Evolutionary conservation across 2,329 filamentous ascomycete species (phyloP).

Genomic region (Mycogone perniciosa): DNA sequence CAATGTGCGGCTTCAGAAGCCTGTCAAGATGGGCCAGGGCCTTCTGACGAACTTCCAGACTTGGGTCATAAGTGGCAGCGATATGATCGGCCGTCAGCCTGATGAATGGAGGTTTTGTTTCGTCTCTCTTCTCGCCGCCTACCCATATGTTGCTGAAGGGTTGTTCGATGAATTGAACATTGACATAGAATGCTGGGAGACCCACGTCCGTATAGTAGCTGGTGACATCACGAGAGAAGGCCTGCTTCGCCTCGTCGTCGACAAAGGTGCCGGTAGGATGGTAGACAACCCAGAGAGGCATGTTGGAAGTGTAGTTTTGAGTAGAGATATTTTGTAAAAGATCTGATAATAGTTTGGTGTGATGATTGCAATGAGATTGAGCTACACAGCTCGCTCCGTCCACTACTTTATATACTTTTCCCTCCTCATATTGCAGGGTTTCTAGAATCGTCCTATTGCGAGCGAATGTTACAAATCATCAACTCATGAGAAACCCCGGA

Average conservation of each 20-base stretch:
- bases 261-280: constrained; percentile 5
- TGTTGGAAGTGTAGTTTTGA: constrained; percentile 1
- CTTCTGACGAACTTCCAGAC: not conserved
- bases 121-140: constrained; percentile 1
- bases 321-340: not conserved
- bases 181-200: constrained; percentile 11
- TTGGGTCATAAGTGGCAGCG: constrained; percentile 1
- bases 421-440: too few relatives aligned
- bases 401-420: too few relatives aligned
- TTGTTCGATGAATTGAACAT: constrained; percentile 11
- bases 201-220: constrained; percentile 6
- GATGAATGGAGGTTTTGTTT: constrained; percentile 9
- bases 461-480: too few relatives aligned
- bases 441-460: too few relatives aligned
- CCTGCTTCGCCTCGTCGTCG: constrained; percentile 5
- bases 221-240: constrained; percentile 7
- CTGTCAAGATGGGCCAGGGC: not conserved
- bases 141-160: constrained; percentile 1
- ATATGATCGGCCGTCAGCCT: constrained; percentile 10
- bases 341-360: not conserved
- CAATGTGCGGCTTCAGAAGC: constrained; percentile 9
- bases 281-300: constrained; percentile 14
- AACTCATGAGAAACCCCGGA: too few relatives aligned
- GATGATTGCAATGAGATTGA: too few relatives aligned
- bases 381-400: too few relatives aligned